Conservation (phyloP, 1,284 basidiomycete genomes). For the Sporisorium sorghi region DNA sequence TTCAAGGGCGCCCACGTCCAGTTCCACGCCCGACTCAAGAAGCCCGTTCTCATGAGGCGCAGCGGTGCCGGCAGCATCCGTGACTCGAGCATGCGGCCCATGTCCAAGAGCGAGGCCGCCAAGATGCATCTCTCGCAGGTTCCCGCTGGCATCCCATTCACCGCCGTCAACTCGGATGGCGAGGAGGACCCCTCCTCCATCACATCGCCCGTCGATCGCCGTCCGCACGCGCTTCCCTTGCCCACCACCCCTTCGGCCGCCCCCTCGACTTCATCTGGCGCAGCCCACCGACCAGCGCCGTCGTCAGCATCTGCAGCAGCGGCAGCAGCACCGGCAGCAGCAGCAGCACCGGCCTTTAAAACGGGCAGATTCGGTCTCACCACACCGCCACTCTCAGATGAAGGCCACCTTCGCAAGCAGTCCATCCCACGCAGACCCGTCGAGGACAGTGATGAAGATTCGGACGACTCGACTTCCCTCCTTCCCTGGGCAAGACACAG, state of each 20-base stretch:
- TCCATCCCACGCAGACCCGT: constrained; percentile 13
- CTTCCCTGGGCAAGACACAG: constrained; percentile 61
- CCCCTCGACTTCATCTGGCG: constrained; percentile 17
- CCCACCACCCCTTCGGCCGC: constrained; percentile 9
- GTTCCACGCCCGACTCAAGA: constrained; percentile 82
- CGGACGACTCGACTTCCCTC: constrained; percentile 60
- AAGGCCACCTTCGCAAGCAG: constrained; percentile 54
- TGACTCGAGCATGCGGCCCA: constrained; percentile 59
- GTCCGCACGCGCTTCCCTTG: constrained; percentile 14
- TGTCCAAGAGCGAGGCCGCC: constrained; percentile 58
- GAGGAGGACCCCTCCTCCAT: constrained; percentile 43
- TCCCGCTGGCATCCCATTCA: constrained; percentile 57
- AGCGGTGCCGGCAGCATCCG: constrained; percentile 58
- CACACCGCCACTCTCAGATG: constrained; percentile 63
- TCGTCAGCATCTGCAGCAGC: neutral
- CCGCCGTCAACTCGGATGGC: constrained; percentile 60
- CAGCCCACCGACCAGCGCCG: constrained; percentile 1
- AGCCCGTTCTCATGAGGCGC: constrained; percentile 74
- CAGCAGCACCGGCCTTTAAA: constrained; percentile 19
- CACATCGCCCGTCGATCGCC: constrained; percentile 23
- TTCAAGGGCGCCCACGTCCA: constrained; percentile 79
- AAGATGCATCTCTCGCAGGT: constrained; percentile 56
- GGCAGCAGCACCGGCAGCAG: neutral
- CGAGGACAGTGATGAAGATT: constrained; percentile 49
- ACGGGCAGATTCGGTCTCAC: constrained; percentile 48